Base-by-base conservation (phyloP, 2,329 filamentous ascomycete species). In the Ceratocystiopsis minuta region DNA sequence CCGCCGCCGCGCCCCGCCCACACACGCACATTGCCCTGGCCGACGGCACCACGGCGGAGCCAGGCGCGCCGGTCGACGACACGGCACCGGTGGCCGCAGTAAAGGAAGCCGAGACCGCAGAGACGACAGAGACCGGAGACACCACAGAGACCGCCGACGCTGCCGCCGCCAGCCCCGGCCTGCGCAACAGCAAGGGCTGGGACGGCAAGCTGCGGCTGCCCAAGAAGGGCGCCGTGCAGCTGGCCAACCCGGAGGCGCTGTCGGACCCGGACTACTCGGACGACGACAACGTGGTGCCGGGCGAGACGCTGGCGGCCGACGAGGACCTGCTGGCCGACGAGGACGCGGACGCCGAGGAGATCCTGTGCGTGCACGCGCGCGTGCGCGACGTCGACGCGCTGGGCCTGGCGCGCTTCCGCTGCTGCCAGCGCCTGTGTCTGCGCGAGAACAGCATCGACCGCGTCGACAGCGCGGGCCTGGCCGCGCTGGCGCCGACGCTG, bases 311-410 rank as follows among this genome's bases (percentile, higher is more conserved):
- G 14, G 31, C n/a, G n/a, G n/a, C n/a, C 7, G 86, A 93, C 54
- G 85, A 93, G 66, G 73, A 78, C 52, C 60, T 78, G 1, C 65
- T 78, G 34, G 69, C 77, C 46, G 67, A 67, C 50, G 74, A 78
- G 56, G 68, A 72, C 46, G 58, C 62, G 34, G 67, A 76, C 33
- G 70, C 66, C 2, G 66, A 87, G 61, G 84, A 93, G 54, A 88
- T 98, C 53, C 82, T 90, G 55, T 77, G 87, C 46, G 78, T 86
- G n/a, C 88, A 96, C 58, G 80, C 80, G 43, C 82, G 87, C 49
- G 72, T 98, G 54, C 63, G 70, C 17, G 87, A 83, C 31, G 80
- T 96, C 50, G 63, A 78, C 7, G 75, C 78, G 15, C 71, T 98
- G 17, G 73, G 66, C n/a, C 71, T 98, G 38, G 81, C 87, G 46